Evolutionary conservation across 2,329 filamentous ascomycete genomes (phyloP).

Genomic region (Trichoderma hamatum): DNA sequence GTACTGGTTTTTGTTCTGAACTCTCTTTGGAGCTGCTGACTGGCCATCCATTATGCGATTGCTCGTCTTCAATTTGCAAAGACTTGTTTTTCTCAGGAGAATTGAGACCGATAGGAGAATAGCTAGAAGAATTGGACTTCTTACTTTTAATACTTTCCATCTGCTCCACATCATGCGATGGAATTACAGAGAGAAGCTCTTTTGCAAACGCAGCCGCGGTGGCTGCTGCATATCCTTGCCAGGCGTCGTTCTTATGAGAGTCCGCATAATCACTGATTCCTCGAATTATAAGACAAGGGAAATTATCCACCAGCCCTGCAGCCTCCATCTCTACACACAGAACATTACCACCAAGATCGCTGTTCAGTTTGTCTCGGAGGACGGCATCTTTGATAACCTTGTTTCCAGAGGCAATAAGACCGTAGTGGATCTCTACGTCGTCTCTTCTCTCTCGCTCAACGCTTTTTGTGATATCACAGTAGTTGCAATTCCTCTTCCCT

Average conservation of each 20-base stretch:
- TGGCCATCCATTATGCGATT: not conserved
- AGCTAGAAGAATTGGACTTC: not conserved
- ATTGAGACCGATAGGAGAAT: not conserved
- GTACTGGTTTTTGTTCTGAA: not conserved
- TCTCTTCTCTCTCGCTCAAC: not conserved
- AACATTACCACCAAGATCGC: slow-evolving; percentile 11
- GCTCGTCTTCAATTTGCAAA: too few relatives aligned
- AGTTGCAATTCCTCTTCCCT: not conserved
- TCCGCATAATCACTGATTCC: slow-evolving; percentile 48
- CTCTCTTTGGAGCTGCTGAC: not conserved
- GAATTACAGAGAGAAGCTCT: slow-evolving; percentile 21
- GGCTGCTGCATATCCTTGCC: slow-evolving; percentile 42
- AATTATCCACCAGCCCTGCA: slow-evolving; percentile 33
- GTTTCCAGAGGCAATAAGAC: slow-evolving; percentile 39
- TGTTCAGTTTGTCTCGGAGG: slow-evolving; percentile 37
- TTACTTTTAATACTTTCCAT: not conserved
- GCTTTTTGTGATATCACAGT: not conserved
- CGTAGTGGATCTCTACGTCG: slow-evolving; percentile 28
- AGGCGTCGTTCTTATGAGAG: slow-evolving; percentile 43
- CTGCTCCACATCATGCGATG: not conserved
- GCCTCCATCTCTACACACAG: slow-evolving; percentile 40
- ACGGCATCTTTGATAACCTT: slow-evolving; percentile 42
- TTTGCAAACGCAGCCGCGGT: slow-evolving; percentile 39
- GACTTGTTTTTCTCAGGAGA: not conserved
- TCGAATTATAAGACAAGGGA: slow-evolving; percentile 43